phyloP scores from a whole-genome alignment of 2,329 filamentous ascomycete species.

The Cercospora zeina region DNA sequence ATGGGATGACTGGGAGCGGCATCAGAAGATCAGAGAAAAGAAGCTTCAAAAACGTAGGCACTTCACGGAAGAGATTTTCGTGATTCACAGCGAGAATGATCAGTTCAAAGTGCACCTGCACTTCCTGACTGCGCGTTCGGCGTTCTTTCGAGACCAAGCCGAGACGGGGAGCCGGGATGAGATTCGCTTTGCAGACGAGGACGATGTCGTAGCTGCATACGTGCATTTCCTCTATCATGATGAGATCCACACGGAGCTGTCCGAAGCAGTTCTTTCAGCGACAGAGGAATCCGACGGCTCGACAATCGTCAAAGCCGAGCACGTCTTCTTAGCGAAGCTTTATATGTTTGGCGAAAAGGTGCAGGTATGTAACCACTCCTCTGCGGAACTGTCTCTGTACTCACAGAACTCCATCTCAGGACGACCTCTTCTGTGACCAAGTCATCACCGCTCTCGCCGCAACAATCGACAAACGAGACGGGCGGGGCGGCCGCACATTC shows the following conservation, averaged over 20 bases:
- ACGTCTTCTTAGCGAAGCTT: slow-evolving; percentile 7
- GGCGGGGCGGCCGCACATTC: background rate
- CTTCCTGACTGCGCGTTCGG: slow-evolving; percentile 4
- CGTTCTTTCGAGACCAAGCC: background rate
- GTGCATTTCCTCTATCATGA: slow-evolving; percentile 10
- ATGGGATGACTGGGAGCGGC: slow-evolving; percentile 17
- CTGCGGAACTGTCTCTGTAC: background rate
- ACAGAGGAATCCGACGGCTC: background rate
- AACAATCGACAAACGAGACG: slow-evolving; percentile 10
- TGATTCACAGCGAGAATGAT: slow-evolving; percentile 6
- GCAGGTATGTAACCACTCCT: background rate
- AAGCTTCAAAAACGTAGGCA: background rate
- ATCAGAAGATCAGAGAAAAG: background rate
- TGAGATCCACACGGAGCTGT: slow-evolving; percentile 8
- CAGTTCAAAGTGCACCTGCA: slow-evolving; percentile 13
- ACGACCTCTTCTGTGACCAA: slow-evolving; percentile 14
- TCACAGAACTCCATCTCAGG: background rate
- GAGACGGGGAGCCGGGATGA: background rate
- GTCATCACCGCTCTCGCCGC: slow-evolving; percentile 5
- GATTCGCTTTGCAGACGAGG: slow-evolving; percentile 6
- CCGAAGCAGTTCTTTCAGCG: slow-evolving; percentile 7
- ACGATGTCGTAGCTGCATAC: slow-evolving; percentile 17
- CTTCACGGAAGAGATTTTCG: slow-evolving; percentile 6
- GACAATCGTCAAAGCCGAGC: slow-evolving; percentile 5
- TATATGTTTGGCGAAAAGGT: slow-evolving; percentile 15